Percentiles rank a stretch among this genome's conserved stretches.
phyloP scores from a whole-genome alignment of 2,329 filamentous ascomycete species.

The Botryotinia convoluta region DNA sequence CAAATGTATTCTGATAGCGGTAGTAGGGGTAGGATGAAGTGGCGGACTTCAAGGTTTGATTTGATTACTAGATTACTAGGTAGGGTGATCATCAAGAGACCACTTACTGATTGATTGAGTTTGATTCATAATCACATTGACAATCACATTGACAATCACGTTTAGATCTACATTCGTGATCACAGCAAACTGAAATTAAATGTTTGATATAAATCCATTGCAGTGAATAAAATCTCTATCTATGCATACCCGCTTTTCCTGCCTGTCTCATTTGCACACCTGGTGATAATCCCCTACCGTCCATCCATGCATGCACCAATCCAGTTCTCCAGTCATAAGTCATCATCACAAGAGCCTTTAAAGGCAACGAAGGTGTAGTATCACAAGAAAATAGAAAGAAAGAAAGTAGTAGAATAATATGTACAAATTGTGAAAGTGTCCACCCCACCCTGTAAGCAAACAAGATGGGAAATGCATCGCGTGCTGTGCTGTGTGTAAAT shows the following conservation, averaged over 20 bases:
- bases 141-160: not conserved
- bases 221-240: not conserved
- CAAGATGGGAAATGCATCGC: not conserved
- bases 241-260: not conserved
- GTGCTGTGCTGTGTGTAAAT: not conserved
- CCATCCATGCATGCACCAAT: not conserved
- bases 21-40: not conserved
- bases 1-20: not conserved
- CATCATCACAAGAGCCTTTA: not conserved
- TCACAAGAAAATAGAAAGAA: not conserved
- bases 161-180: not conserved
- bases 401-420: not conserved
- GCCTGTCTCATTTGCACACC: not conserved
- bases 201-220: not conserved
- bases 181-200: not conserved
- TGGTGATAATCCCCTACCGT: not conserved
- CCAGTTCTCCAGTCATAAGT: not conserved
- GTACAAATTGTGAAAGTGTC: not conserved
- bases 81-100: not conserved
- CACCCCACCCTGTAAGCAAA: not conserved
- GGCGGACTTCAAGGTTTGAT: not conserved
- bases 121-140: not conserved
- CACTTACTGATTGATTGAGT: not conserved
- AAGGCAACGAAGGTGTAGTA: not conserved
- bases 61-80: not conserved